Base-by-base conservation (phyloP, 805 yeast genomes). In the Hanseniaspora vineae region DNA sequence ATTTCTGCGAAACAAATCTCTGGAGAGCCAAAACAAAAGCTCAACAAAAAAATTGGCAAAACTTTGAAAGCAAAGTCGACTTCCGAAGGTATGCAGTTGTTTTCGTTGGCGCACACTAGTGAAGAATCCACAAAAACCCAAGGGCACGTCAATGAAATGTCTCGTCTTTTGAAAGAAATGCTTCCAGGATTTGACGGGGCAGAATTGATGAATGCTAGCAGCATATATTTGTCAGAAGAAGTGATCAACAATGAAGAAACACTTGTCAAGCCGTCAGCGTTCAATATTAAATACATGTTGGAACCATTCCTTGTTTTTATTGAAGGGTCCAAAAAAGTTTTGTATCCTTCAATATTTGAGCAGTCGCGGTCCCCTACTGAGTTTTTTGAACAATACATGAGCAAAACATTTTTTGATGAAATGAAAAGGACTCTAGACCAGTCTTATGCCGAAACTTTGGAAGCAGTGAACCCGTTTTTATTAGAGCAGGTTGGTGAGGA, bases 201-300 rank as follows among this genome's bases (percentile, higher is more conserved):
- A 2, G 53, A 67, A 20, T 52, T 61, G 52, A 52, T 69, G 52
- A 64, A 67, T 37, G 46, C 58, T 33, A 59, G 58, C 15, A 64
- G 71, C 1, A 69, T 73, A 6, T 84, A 76, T 54, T 75, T 84
- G 42, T 78, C 80, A 42, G 77, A 71, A 51, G 86, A 80, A 52
- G 67, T 75, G 2, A 72, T 71, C 50, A 69, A 77, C 19, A 73
- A 75, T 54, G 80, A 81, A 46, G 80, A 81, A 51, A 72, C 80
- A 3, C 63, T 86, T 37, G 83, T 84, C 2, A 77, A 80, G 0
- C 78, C 86, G 2, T 79, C 78, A 56, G 73, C 87, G 14, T 79
- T 83, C 63, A 86, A 88, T 56, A 85, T 89, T 81, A 73, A 89
- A 53, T 73, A 84, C 5, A 73, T 88, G 14, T 63, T 86, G 44